These are phyloP conservation scores for Syncephalastrum sp. DNA, from an alignment of 371 early-diverging fungal species.

Conservation along the genomic window DNA sequence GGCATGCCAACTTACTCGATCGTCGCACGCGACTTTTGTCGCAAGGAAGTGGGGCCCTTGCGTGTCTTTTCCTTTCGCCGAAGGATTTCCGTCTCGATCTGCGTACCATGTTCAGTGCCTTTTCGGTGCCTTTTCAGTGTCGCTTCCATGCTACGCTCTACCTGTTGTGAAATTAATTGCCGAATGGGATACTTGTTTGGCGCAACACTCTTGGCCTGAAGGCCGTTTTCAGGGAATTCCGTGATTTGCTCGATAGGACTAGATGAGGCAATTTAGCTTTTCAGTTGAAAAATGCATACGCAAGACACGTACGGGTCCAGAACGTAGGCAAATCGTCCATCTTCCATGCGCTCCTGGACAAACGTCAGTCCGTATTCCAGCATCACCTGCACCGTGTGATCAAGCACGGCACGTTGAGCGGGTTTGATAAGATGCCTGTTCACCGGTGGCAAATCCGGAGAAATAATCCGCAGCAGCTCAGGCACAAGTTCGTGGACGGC, in stretches of 20 bases:
- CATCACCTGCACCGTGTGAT: slow-evolving; percentile 73
- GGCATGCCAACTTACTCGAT: slow-evolving; percentile 13
- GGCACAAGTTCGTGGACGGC: slow-evolving; percentile 64
- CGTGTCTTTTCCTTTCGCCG: slow-evolving; percentile 49
- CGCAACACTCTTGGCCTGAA: slow-evolving; percentile 38
- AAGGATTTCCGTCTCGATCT: slow-evolving; percentile 64
- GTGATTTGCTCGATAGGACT: slow-evolving; percentile 64
- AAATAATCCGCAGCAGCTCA: slow-evolving; percentile 69
- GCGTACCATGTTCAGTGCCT: not conserved
- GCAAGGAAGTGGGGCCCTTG: slow-evolving; percentile 18
- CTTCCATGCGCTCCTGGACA: slow-evolving; percentile 67
- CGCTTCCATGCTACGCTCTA: slow-evolving; percentile 21
- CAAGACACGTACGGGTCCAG: slow-evolving; percentile 76
- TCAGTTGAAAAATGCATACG: not conserved
- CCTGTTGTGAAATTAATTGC: slow-evolving; percentile 79
- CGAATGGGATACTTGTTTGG: slow-evolving; percentile 70
- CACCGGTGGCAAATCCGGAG: slow-evolving; percentile 72
- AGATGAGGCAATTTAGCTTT: not conserved
- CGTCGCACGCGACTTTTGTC: slow-evolving; percentile 8
- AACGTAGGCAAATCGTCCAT: slow-evolving; percentile 65
- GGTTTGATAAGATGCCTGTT: slow-evolving; percentile 76
- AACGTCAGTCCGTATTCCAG: slow-evolving; percentile 72
- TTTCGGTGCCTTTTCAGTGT: not conserved
- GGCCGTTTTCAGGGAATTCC: slow-evolving; percentile 32
- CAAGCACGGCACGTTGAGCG: slow-evolving; percentile 58